Evolutionary conservation across 306 rosid genomes (phyloP).

Genomic region (Spatholobus suberectus): DNA sequence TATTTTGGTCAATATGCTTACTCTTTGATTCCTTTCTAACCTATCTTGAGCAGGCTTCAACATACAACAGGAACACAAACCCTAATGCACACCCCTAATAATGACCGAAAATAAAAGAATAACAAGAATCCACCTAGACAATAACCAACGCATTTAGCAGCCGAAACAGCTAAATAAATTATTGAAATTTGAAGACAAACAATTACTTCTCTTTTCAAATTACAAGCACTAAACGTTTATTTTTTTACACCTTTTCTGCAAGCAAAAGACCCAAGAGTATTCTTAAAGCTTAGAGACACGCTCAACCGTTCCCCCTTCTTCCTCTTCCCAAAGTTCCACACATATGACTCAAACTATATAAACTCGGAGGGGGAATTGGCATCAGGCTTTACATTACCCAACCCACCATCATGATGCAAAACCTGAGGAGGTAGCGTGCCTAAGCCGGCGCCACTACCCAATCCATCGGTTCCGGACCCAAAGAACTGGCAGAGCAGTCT

Average conservation of each 20-base stretch:
- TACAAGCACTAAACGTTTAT: conserved; percentile 16
- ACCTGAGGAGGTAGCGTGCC: conserved; percentile 80
- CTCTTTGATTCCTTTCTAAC: conserved; percentile 29
- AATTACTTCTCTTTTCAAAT: conserved; percentile 29
- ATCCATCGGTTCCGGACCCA: conserved; percentile 74
- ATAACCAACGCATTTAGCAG: conserved; percentile 19
- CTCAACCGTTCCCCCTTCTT: background rate
- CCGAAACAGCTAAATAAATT: conserved; percentile 21
- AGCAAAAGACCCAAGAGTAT: background rate
- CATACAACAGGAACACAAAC: conserved; percentile 13
- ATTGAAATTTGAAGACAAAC: conserved; percentile 9
- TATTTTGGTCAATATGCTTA: background rate
- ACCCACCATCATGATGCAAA: conserved; percentile 72
- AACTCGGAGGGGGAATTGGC: conserved; percentile 88
- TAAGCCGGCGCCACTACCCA: conserved; percentile 71
- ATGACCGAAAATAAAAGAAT: conserved; percentile 8
- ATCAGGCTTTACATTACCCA: conserved; percentile 78
- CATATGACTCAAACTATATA: too few relatives aligned
- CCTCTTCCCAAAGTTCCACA: background rate
- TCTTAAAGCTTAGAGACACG: background rate
- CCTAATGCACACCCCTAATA: background rate
- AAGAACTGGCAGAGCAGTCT: conserved; percentile 77
- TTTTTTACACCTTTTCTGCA: conserved; percentile 27
- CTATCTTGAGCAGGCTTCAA: conserved; percentile 25
- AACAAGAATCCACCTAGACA: conserved; percentile 20